phyloP scores from a whole-genome alignment of 331 rosid species.

The Prunus yedoensis region DNA sequence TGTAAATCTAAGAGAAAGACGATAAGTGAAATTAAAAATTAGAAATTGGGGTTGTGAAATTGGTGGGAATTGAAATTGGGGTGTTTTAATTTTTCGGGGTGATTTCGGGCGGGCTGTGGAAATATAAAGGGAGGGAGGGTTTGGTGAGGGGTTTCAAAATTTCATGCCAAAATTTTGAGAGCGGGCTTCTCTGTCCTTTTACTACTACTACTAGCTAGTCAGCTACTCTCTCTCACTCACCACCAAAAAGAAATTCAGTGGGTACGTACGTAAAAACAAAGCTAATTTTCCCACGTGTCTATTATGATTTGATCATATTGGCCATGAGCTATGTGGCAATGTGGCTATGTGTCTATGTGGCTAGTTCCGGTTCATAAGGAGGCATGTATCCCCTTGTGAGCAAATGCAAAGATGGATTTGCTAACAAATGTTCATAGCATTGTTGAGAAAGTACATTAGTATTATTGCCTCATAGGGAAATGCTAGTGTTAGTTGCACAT shows the following conservation, averaged over 20 bases:
- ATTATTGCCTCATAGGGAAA: too few species aligned
- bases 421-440: too few species aligned
- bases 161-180: slow-evolving; percentile 40
- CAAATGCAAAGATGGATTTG: too few species aligned
- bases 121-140: slow-evolving; percentile 10
- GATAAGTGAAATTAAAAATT: neutral
- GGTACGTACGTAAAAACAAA: too few species aligned
- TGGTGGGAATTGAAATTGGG: slow-evolving; percentile 19
- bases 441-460: too few species aligned
- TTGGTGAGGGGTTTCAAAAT: slow-evolving; percentile 42
- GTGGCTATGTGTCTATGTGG: too few species aligned
- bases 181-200: slow-evolving; percentile 15
- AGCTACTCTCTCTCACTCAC: neutral
- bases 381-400: too few species aligned
- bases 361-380: too few species aligned
- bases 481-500: too few species aligned
- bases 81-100: slow-evolving; percentile 12
- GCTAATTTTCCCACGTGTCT: neutral
- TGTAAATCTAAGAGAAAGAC: slow-evolving; percentile 1
- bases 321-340: too few species aligned
- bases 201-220: neutral
- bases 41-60: slow-evolving; percentile 12
- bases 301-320: neutral
- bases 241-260: neutral
- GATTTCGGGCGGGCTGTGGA: slow-evolving; percentile 42